These are phyloP conservation scores for Prunus dulcis DNA, from an alignment of 306 rosid genomes.

Conservation along the genomic window DNA sequence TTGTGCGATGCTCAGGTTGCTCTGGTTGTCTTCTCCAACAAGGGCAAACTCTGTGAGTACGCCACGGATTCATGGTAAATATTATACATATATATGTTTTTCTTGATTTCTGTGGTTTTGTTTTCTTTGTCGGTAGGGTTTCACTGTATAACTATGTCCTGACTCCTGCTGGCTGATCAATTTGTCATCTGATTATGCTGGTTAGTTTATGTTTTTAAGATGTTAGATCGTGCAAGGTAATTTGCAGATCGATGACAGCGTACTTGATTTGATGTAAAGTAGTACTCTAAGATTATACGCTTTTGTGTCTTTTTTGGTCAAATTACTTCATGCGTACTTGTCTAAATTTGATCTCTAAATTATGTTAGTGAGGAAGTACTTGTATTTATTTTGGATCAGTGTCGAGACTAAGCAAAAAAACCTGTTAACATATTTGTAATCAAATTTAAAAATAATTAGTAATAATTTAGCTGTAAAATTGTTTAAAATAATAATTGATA, in stretches of 20 bases:
- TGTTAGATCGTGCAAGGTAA: neutral
- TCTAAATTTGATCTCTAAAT: no score
- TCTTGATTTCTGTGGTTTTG: neutral
- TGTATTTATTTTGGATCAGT: no score
- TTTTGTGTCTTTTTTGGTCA: neutral
- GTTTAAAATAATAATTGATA: no score
- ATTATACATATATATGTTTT: neutral
- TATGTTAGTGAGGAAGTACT: no score
- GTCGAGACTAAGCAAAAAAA: no score
- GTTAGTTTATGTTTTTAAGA: neutral
- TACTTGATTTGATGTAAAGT: neutral
- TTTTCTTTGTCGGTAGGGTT: neutral
- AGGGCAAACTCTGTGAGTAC: slow-evolving; percentile 86
- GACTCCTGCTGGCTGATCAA: neutral
- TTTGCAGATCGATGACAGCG: neutral
- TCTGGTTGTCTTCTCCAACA: slow-evolving; percentile 81
- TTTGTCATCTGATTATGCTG: neutral
- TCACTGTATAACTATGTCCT: neutral
- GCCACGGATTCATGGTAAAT: slow-evolving; percentile 79
- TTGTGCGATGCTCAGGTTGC: slow-evolving; percentile 95
- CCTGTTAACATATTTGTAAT: no score
- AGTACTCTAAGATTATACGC: neutral
- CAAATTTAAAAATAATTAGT: no score
- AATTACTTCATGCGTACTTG: neutral
- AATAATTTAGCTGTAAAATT: no score